Evolutionary conservation across 139 green algal genomes (phyloP), one percentile per base, ranked within the genome.

Genomic region (Chlorella sorokiniana): DNA sequence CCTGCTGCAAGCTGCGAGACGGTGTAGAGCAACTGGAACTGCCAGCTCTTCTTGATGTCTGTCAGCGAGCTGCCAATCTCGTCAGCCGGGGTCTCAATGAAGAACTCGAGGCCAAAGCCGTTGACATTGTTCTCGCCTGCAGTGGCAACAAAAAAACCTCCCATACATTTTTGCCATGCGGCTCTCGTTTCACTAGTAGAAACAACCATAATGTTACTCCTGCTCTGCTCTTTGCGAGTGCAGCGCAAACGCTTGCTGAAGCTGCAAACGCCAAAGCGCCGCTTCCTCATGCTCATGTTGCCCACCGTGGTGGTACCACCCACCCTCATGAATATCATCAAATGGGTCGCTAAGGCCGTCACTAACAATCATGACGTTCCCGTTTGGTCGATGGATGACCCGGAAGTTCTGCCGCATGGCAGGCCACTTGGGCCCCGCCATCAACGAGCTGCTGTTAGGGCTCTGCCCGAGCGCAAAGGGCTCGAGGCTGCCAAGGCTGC

Each of bases 11-110:
- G 81, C 83, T 89, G 86, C 59, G 73, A 81, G 41, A 93, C 89
- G 29, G 89, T 93, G 77, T 86, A 92, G 4, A 93, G 76, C 52
- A 93, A 81, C 81, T 93, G 89, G 52, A 91, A 93, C 69, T 93
- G 89, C 89, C 89, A 93, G 56, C 71, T 85, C 27, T 63, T 62
- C 81, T 90, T 92, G 25, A 90, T 81, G 23, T 91, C 89, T 23
- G 64, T 40, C 4, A 85, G 51, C 37, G 76, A 77, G 51, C 79
- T 74, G 44, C 83, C 78, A 33, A 93, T 64, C 67, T 93, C 89
- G 31, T 79, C 64, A 2, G 78, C 81, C 9, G 89, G 87, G 4
- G 89, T 90, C 81, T 93, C 89, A 10, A 93, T 92, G 76, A 69
- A 93, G 44, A 93, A 93, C 76, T 93, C 89, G 22, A 93, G 73